A percentile compares a stretch with the other conserved stretches of the same genome.
These are phyloP conservation scores for Leonotis leonurus DNA, from an alignment of 257 asterid genomes.

Conservation along the genomic window DNA sequence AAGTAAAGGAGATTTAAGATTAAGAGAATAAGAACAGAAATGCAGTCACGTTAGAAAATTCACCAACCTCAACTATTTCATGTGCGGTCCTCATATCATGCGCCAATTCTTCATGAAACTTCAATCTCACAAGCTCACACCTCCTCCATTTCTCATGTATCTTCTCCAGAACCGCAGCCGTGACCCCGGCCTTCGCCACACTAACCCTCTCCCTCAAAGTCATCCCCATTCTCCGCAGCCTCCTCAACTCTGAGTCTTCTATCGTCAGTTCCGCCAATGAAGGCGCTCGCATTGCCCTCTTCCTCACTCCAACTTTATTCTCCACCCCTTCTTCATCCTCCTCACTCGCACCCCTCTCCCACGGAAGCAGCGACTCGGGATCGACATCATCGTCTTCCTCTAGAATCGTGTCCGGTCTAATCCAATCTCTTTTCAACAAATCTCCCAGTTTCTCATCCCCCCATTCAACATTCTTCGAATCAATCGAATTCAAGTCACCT, in stretches of 20 bases:
- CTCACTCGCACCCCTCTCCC: slow-evolving; percentile 66
- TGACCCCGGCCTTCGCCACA: slow-evolving; percentile 92
- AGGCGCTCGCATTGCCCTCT: slow-evolving; percentile 59
- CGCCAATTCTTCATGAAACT: slow-evolving; percentile 91
- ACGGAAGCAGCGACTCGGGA: slow-evolving; percentile 51
- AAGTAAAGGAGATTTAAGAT: too few relatives aligned
- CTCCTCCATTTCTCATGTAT: slow-evolving; percentile 89
- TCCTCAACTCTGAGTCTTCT: slow-evolving; percentile 81
- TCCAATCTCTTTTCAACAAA: slow-evolving; percentile 92
- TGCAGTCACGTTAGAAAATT: slow-evolving; percentile 18
- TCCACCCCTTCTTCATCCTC: slow-evolving; percentile 27
- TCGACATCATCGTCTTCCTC: slow-evolving; percentile 46
- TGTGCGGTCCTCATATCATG: slow-evolving; percentile 95
- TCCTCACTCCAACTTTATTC: slow-evolving; percentile 31
- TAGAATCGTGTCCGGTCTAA: slow-evolving; percentile 74
- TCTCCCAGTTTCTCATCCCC: slow-evolving; percentile 82
- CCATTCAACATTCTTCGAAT: slow-evolving; percentile 4
- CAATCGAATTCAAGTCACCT: slow-evolving; percentile 9
- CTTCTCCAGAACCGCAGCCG: slow-evolving; percentile 81
- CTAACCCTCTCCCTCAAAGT: slow-evolving; percentile 76
- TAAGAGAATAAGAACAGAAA: too few relatives aligned
- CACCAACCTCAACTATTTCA: slow-evolving; percentile 90
- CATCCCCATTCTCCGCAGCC: slow-evolving; percentile 88
- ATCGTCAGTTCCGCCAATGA: slow-evolving; percentile 82
- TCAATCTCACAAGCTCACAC: slow-evolving; percentile 82